Conservation (phyloP, 208 protist species). For the Acanthamoeba triangularis region DNA sequence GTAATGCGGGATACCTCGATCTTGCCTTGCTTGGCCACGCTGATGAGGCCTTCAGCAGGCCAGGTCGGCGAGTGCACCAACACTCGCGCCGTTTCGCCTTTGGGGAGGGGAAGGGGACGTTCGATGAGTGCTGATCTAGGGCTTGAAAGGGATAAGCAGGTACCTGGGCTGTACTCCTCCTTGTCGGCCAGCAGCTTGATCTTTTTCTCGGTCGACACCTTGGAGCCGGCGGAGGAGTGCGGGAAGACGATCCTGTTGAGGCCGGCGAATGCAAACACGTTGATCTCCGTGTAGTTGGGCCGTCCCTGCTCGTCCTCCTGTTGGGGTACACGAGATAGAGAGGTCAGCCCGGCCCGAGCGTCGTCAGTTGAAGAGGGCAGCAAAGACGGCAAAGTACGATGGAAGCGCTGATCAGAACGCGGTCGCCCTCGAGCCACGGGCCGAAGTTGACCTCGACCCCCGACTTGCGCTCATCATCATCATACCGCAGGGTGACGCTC, state of each 20-base stretch:
- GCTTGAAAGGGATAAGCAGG: background rate
- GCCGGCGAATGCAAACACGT: slow-evolving; percentile 8
- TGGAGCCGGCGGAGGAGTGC: background rate
- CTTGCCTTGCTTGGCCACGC: slow-evolving; percentile 28
- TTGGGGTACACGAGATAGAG: background rate
- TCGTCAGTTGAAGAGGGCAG: background rate
- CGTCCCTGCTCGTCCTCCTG: slow-evolving; percentile 15
- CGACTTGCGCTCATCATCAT: background rate
- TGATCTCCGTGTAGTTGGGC: background rate
- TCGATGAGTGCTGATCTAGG: background rate
- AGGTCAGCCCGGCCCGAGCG: background rate
- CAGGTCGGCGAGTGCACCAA: slow-evolving; percentile 24
- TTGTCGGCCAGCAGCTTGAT: slow-evolving; percentile 55
- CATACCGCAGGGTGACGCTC: background rate
- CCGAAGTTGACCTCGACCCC: slow-evolving; percentile 31
- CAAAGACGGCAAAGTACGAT: background rate
- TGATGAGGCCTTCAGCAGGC: slow-evolving; percentile 7
- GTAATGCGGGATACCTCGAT: background rate
- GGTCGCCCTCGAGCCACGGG: slow-evolving; percentile 6
- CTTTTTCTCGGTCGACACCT: background rate
- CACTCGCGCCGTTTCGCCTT: slow-evolving; percentile 31
- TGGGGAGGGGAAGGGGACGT: too few species aligned
- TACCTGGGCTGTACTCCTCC: slow-evolving; percentile 10
- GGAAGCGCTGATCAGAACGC: background rate
- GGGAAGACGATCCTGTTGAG: slow-evolving; percentile 56